Conservation (phyloP, 306 rosid species). For the Citrullus mucosospermus region DNA sequence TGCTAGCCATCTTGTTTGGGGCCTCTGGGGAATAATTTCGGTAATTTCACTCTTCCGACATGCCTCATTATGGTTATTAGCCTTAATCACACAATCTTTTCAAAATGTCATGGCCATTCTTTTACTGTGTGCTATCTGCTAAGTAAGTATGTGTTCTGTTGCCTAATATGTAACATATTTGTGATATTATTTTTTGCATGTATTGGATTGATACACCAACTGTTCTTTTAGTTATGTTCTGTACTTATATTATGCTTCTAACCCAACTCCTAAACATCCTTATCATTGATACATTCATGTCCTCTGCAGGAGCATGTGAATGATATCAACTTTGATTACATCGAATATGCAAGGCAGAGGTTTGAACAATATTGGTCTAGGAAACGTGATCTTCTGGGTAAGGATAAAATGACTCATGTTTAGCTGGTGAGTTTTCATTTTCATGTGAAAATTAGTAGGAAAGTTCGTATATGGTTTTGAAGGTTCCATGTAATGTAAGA, state of each 20-base stretch:
- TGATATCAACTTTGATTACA: slow-evolving; percentile 69
- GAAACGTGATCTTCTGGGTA: slow-evolving; percentile 39
- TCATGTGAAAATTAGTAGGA: neutral
- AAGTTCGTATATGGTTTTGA: neutral
- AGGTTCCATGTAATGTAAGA: neutral
- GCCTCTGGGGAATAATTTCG: slow-evolving; percentile 79
- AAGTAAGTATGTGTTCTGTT: neutral
- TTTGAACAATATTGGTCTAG: slow-evolving; percentile 68
- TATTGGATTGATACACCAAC: neutral
- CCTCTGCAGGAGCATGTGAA: slow-evolving; percentile 61
- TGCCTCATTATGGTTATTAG: neutral
- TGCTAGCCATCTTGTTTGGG: slow-evolving; percentile 68
- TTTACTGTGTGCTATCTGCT: neutral
- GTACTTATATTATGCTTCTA: neutral
- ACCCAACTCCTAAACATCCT: neutral
- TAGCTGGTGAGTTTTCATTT: slow-evolving; percentile 1
- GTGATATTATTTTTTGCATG: neutral
- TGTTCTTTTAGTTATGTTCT: neutral
- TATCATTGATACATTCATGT: neutral
- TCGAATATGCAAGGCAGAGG: slow-evolving; percentile 75
- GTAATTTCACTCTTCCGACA: slow-evolving; percentile 14
- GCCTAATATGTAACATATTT: neutral
- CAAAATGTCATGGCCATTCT: neutral
- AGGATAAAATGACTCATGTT: slow-evolving; percentile 17
- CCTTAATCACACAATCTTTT: neutral